Evolutionary conservation across 2,329 filamentous ascomycete species (phyloP), one percentile per base, ranked within the genome.

Genomic region (Talaromyces sp.): DNA sequence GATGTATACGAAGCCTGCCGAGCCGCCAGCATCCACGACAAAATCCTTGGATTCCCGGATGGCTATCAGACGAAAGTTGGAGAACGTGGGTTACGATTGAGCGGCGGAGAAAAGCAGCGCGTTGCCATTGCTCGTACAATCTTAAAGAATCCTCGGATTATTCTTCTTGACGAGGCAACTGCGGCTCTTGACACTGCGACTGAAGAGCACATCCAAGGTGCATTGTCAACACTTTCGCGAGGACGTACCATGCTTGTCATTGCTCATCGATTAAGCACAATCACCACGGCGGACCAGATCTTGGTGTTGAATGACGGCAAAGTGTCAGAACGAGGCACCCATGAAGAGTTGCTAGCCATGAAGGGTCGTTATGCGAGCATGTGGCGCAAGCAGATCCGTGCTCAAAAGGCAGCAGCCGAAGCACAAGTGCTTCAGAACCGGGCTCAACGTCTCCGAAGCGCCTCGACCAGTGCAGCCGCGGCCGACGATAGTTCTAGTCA

Each of bases 231-330:
- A 14, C 85, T 97, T 53, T 90, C 91, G 17, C 82, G 88, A 66
- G 92, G 92, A 55, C 89, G 94, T 53, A 99, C 94, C 1, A 88
- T 97, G 79, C 85, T 99, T 62, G 92, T 97, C 56, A 97, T 99
- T 77, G 94, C 94, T 57, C 91, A 96, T 74, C 88, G 91, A 58
- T 79, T 96, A 26, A 94, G 90, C 32, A 92, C 88, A 1, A 93
- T 94, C 67, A 92, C 90, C 3, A 88, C 90, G 61, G 91, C 91
- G 10, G 90, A 96, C 72, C 89, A 92, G 69, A 92, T 96, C 62
- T 80, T 92, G 57, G 91, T 95, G 51, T 80, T 92, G 31, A 86
- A 89, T 64, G 85, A 86, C 62, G 91, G 91, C n/a, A 81, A 83
- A 52, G 88, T 96, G 56, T 84, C 85, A 14, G 91, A 96, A 76